Base-by-base conservation (phyloP, 2,329 filamentous ascomycete genomes). In the Hymenoscyphus occultus region DNA sequence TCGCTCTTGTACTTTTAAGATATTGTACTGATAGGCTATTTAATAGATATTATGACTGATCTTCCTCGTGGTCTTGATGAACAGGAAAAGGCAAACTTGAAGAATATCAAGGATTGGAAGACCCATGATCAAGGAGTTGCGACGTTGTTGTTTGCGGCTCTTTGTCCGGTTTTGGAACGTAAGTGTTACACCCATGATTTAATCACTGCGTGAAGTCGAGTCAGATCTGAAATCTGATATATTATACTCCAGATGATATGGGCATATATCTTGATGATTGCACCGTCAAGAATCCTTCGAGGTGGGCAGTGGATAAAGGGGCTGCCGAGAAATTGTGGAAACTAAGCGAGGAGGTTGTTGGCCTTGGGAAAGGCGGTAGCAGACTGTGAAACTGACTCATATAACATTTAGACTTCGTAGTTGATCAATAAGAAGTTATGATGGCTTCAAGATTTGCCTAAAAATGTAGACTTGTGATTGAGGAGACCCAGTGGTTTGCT, bases 291-390 rank as follows among this genome's bases (percentile, higher is more conserved):
- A 42, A 59, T 59, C 57, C 67, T 35, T 48, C 67, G 14, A 65
- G 51, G 57, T 71, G 67, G 67, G 68, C 66, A 16, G 39, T 56
- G 32, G 66, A 68, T 56, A 5, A 56, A 19, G 64, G 39, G 40
- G 69, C 67, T 32, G 68, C 69, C 0, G 67, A 67, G 57, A 69
- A 61, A 19, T 61, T 71, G 2, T 71, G 69, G 67, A 61, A 48
- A n/a, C 2, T 70, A 39, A 69, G 68, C 60, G 68, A 69, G 62
- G 56, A 66, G 14, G 60, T 71, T 45, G 64, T 68, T 1, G 64
- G 64, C 2, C 32, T 35, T 5, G 31, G 10, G 13, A 39, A 39
- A 14, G 48, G 22, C 1, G 19, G 19, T 28, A 54, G 48, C 10
- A 54, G 48, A 54, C 19, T 28, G 9, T 28, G 48, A 54, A 28